Evolutionary conservation across 495 filamentous ascomycete species (phyloP), one percentile per base, ranked within the genome.

Genomic region (Amorphotheca resinae): DNA sequence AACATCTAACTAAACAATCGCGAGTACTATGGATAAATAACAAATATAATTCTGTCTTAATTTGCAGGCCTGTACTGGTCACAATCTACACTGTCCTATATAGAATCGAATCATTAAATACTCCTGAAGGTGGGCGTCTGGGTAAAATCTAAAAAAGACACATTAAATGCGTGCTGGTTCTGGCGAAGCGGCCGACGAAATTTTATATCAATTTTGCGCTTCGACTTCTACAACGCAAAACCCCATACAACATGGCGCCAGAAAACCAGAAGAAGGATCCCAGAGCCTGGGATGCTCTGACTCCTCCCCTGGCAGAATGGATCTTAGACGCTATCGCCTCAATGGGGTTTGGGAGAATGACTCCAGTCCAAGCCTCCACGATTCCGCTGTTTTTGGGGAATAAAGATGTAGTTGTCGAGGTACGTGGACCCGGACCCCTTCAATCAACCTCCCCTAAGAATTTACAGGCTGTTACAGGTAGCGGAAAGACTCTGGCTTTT

Each of bases 321-420:
- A 74, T 87, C 22, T 69, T 89, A 22, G 84, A 91, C 42, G 89
- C 87, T 26, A 74, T 94, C 46, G 66, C 74, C 20, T 76, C 76
- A 39, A 86, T 88, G 80, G 84, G 87, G 34, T 95, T 95, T 59
- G 68, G 68, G 34, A 76, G 79, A 52, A 93, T 89, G 65, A 98
- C 91, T 2, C 91, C 91, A 1, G 91, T 95, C 12, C 91, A 98
- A 60, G 84, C 87, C 17, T 88, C 83, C n/a, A 80, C 82, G 12
- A 85, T 96, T 49, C 88, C 89, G 9, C 72, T 95, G 12, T 93
- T 95, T 60, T 77, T 85, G 63, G 80, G 78, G 6, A 85, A 96
- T 60, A 95, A 95, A 53, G 91, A 96, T 64, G 88, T 96, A 0
- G 89, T 96, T 2, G 89, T 95, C 21, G 88, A 95, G 59, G 72